Evolutionary conservation across 768 basidiomycete genomes (phyloP).

Genomic region (Hemileccinum rubropunctum): DNA sequence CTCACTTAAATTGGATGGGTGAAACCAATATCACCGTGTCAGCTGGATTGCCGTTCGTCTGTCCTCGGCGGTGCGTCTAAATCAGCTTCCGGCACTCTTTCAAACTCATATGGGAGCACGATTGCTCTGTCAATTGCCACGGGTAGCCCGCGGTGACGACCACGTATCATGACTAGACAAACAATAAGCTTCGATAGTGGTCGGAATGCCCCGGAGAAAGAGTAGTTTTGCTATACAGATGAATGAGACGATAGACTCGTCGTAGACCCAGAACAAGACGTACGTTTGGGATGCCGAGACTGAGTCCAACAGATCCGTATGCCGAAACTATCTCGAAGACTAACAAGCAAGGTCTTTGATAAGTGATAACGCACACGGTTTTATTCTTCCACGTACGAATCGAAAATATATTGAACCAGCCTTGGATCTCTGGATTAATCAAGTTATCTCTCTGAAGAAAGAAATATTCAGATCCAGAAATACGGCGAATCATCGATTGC

Average conservation of each 20-base stretch:
- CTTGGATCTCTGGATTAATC: constrained; percentile 46
- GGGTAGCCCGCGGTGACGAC: constrained; percentile 85
- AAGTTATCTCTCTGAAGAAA: constrained; percentile 53
- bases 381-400: constrained; percentile 50
- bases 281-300: constrained; percentile 82
- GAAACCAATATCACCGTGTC: neutral
- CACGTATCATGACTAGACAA: constrained; percentile 89
- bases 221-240: constrained; percentile 64
- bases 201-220: constrained; percentile 73
- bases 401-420: constrained; percentile 84
- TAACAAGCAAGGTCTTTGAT: constrained; percentile 22
- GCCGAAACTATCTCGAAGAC: constrained; percentile 88
- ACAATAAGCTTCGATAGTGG: constrained; percentile 87
- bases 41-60: constrained; percentile 14
- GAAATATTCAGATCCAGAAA: neutral
- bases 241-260: neutral
- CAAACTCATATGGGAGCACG: constrained; percentile 69
- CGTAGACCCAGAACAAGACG: constrained; percentile 20
- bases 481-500: constrained; percentile 11
- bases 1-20: neutral
- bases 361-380: neutral
- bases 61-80: neutral
- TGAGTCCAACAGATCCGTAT: constrained; percentile 87
- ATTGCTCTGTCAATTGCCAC: constrained; percentile 88
- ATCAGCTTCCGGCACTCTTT: constrained; percentile 24